These are phyloP conservation scores for Ogataea hybrid DNA, from an alignment of 1,139 yeast species.

Conservation along the genomic window DNA sequence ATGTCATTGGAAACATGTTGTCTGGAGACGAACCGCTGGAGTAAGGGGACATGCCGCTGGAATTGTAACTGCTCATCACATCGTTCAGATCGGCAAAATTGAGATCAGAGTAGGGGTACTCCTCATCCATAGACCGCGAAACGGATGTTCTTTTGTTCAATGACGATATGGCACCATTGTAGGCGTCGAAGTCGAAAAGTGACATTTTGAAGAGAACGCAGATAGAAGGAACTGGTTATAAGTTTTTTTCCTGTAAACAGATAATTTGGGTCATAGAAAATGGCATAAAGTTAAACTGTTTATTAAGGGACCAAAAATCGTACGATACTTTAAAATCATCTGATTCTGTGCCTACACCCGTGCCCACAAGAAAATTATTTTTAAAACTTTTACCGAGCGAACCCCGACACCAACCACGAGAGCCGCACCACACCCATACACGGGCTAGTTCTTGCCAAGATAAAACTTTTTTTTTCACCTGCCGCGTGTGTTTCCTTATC, in stretches of 20 bases:
- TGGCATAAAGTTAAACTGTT: background rate
- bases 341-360: background rate
- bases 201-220: constrained; percentile 14
- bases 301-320: background rate
- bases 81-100: constrained; percentile 31
- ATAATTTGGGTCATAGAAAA: background rate
- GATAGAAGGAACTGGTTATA: background rate
- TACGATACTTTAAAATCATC: constrained; percentile 7
- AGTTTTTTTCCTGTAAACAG: background rate
- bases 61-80: constrained; percentile 29
- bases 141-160: constrained; percentile 10
- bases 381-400: too few relatives aligned
- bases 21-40: constrained; percentile 36
- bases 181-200: constrained; percentile 28
- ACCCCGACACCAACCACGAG: background rate
- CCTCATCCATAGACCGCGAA: background rate
- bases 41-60: constrained; percentile 32
- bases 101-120: constrained; percentile 22
- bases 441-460: too few relatives aligned
- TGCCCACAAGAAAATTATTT: background rate
- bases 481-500: too few relatives aligned
- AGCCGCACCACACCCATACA: too few relatives aligned
- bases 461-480: too few relatives aligned
- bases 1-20: constrained; percentile 24
- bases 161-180: constrained; percentile 28